Conservation (phyloP, 768 basidiomycete species). For the Rhodosporidiobolus sp. region DNA sequence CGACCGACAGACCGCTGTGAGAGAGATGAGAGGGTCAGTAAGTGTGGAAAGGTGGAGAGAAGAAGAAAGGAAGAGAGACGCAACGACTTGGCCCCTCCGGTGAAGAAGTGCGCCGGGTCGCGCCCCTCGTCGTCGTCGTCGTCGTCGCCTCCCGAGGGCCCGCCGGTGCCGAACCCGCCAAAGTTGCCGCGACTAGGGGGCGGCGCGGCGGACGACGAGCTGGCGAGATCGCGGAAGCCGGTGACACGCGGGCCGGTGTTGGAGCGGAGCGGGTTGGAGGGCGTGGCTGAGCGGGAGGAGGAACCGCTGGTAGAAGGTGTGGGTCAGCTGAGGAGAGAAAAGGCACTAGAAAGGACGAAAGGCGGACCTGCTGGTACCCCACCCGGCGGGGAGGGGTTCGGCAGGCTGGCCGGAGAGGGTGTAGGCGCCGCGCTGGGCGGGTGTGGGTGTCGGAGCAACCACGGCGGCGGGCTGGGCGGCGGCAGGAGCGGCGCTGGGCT, state of each 20-base stretch:
- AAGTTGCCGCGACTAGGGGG: neutral
- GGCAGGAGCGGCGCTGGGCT: neutral
- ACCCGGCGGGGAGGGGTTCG: conserved; percentile 24
- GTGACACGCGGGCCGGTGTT: conserved; percentile 29
- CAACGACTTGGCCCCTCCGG: conserved; percentile 92
- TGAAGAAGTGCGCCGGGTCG: conserved; percentile 68
- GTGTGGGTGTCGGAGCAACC: neutral
- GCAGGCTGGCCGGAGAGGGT: conserved; percentile 26
- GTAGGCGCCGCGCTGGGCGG: conserved; percentile 9
- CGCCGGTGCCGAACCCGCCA: conserved; percentile 10
- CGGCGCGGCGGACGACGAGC: neutral
- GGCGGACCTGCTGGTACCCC: neutral
- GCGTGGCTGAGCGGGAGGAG: conserved; percentile 13
- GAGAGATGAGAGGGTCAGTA: conserved; percentile 4
- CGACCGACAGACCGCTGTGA: conserved; percentile 80
- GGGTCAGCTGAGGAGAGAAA: neutral
- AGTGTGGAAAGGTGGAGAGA: neutral
- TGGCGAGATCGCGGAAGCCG: conserved; percentile 33
- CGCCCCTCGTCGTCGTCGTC: conserved; percentile 54
- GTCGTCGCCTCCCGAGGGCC: conserved; percentile 56
- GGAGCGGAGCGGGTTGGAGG: conserved; percentile 23
- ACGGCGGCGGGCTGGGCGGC: neutral
- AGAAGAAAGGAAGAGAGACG: neutral
- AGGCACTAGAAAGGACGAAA: neutral
- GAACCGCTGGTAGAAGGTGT: neutral